Evolutionary conservation across 345 rosid species (phyloP).

Genomic region (Tarenaya hassleriana): DNA sequence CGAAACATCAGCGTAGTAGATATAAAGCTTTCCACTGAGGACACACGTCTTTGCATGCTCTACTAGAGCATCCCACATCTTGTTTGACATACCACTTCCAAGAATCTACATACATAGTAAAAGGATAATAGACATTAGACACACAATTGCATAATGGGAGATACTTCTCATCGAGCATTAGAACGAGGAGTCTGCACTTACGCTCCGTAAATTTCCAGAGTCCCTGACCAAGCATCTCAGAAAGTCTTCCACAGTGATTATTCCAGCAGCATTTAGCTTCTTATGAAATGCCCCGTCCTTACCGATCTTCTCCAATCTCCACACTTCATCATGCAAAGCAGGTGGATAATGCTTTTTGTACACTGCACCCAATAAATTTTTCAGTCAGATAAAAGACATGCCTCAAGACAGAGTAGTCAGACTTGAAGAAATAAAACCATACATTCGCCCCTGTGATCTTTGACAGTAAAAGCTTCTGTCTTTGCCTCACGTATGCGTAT

Average conservation of each 20-base stretch:
- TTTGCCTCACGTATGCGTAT: constrained; percentile 88
- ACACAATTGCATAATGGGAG: too few relatives aligned
- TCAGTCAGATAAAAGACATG: constrained; percentile 16
- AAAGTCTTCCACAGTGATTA: constrained; percentile 71
- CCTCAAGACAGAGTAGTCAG: constrained; percentile 9
- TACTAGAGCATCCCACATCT: constrained; percentile 97
- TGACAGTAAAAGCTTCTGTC: constrained; percentile 94
- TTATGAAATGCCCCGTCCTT: constrained; percentile 99
- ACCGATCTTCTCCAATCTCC: constrained; percentile 99
- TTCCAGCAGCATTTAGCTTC: constrained; percentile 45
- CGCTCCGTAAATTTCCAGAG: constrained; percentile 60
- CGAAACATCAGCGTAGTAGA: constrained; percentile 79
- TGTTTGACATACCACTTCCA: constrained; percentile 99
- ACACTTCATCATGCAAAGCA: constrained; percentile 70
- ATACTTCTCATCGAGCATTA: too few relatives aligned
- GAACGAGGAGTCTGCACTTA: constrained; percentile 33
- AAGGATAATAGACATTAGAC: neutral
- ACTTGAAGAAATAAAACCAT: constrained; percentile 10
- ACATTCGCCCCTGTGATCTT: constrained; percentile 98
- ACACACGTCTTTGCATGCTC: constrained; percentile 98
- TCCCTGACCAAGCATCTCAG: constrained; percentile 71
- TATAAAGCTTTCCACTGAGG: constrained; percentile 68
- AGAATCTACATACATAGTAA: constrained; percentile 52
- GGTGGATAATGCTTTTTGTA: constrained; percentile 99
- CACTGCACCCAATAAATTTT: constrained; percentile 40